Evolutionary conservation across 2,329 filamentous ascomycete species (phyloP).

Genomic region (Scortechinia acanthostroma): DNA sequence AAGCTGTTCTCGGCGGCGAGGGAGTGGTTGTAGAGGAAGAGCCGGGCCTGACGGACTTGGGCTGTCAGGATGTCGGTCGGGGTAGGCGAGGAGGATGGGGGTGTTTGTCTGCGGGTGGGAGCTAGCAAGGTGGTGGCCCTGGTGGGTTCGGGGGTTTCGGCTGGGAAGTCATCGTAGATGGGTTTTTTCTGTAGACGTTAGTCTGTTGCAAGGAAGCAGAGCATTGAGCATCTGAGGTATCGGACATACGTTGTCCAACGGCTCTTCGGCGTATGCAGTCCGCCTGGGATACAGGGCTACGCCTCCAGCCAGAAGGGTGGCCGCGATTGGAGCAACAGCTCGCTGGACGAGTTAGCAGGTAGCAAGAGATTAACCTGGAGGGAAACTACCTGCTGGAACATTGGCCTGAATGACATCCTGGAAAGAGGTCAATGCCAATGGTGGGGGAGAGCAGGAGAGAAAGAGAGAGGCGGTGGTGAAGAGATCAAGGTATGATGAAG

Average conservation of each 20-base stretch:
- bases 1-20: constrained; percentile 72
- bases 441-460: not conserved
- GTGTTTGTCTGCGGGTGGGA: too few relatives aligned
- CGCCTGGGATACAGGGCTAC: constrained; percentile 26
- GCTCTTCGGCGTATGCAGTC: constrained; percentile 29
- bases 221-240: too few relatives aligned
- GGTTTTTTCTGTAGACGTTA: constrained; percentile 47
- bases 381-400: constrained; percentile 26
- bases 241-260: too few relatives aligned
- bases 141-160: constrained; percentile 20
- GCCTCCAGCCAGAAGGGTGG: constrained; percentile 26
- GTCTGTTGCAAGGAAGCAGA: not conserved
- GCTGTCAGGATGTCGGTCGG: constrained; percentile 83
- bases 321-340: constrained; percentile 26
- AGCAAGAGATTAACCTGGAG: constrained; percentile 1
- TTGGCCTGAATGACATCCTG: constrained; percentile 27
- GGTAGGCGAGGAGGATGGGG: constrained; percentile 31
- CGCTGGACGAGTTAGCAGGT: constrained; percentile 13
- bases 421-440: too few relatives aligned
- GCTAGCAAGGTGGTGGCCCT: constrained; percentile 17
- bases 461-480: not conserved
- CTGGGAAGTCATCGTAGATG: constrained; percentile 68
- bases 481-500: too few relatives aligned
- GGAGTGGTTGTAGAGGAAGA: constrained; percentile 73
- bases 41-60: constrained; percentile 72